Percentiles rank a stretch among this genome's conserved stretches.
Conservation (phyloP, 139 green algal genomes). For the Tetradesmus obliquus region DNA sequence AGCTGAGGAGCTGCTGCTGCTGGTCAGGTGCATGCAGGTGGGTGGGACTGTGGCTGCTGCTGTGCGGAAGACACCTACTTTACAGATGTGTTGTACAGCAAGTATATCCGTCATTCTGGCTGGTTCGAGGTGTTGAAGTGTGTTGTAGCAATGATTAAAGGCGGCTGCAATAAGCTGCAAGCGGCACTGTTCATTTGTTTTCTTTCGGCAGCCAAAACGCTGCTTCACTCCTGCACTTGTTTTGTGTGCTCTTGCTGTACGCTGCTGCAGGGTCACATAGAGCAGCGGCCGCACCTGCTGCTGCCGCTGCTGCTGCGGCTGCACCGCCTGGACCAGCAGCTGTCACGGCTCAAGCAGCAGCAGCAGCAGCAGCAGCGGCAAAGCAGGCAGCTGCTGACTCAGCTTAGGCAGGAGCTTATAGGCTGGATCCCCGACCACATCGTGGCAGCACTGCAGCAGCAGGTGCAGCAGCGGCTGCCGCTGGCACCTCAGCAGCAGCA, state of each 20-base stretch:
- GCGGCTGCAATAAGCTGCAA: too few relatives aligned
- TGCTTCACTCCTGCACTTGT: neutral
- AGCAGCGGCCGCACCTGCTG: constrained; percentile 6
- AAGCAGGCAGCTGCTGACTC: neutral
- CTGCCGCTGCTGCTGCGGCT: constrained; percentile 33
- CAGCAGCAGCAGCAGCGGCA: neutral
- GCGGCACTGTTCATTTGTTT: too few relatives aligned
- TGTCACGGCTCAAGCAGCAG: neutral
- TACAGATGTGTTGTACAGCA: too few relatives aligned
- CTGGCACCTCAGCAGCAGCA: neutral
- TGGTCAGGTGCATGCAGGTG: neutral
- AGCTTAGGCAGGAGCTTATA: neutral
- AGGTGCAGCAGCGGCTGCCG: neutral
- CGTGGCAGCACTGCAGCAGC: neutral
- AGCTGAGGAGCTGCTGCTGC: neutral
- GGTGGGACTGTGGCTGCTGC: neutral
- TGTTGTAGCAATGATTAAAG: too few relatives aligned
- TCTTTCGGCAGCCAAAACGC: too few relatives aligned
- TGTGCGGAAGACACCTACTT: too few relatives aligned
- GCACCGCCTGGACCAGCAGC: neutral
- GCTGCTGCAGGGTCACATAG: neutral
- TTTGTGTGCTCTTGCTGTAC: neutral
- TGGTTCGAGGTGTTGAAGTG: too few relatives aligned
- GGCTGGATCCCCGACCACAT: neutral
- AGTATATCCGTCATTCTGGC: too few relatives aligned